These are phyloP conservation scores for Talaromyces nanjingensis DNA, from an alignment of 495 filamentous ascomycete genomes.

Conservation along the genomic window DNA sequence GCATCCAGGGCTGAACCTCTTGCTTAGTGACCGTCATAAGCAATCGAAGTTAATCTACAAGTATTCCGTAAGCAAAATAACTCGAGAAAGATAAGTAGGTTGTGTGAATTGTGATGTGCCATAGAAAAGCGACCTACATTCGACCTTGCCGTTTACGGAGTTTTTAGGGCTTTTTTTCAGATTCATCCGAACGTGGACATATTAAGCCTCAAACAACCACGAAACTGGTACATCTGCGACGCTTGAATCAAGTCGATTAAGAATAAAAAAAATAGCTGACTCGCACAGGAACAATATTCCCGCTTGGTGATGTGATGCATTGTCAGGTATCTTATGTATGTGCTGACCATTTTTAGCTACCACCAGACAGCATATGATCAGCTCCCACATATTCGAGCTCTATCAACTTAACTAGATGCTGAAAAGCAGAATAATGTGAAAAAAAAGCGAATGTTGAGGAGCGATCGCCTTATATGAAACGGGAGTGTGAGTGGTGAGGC, in stretches of 20 bases:
- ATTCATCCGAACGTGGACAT: neutral
- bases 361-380: neutral
- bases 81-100: neutral
- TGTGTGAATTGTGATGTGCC: neutral
- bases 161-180: neutral
- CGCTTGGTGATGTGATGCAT: too few species aligned
- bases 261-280: neutral
- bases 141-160: neutral
- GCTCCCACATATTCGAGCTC: neutral
- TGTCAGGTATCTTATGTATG: too few species aligned
- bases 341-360: neutral
- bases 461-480: neutral
- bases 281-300: neutral
- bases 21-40: neutral
- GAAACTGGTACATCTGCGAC: neutral
- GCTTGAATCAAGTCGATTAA: neutral
- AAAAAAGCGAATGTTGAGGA: neutral
- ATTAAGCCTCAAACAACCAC: neutral
- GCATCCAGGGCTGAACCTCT: neutral
- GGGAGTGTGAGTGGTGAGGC: neutral
- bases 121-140: neutral
- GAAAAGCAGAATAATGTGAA: neutral
- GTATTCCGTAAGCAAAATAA: neutral
- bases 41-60: neutral
- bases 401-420: neutral